Evolutionary conservation across 257 asterid species (phyloP), one percentile per base, ranked within the genome.

Genomic region (Solanum tarapatanum): DNA sequence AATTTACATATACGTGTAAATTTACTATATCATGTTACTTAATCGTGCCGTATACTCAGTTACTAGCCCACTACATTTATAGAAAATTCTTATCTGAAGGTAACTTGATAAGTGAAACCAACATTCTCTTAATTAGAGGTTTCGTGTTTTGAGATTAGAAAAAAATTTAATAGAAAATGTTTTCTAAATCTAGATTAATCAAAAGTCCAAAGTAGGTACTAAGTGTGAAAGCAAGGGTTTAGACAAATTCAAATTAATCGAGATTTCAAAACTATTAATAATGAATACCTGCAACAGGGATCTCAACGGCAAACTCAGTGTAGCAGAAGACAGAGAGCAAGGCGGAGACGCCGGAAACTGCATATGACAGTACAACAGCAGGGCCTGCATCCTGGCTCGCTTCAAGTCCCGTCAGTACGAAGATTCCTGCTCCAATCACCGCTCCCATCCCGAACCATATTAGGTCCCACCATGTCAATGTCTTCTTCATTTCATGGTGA

Each of bases 361-460:
- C 95, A 64, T 91, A 94, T 0, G 98, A 94, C 1, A 95, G 88
- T n/a, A 95, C 96, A 26, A 95, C 96, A 6, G 98, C 96, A 1
- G 98, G 97, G 17, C 98, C 98, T 3, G 96, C 97, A 4, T 37
- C 82, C 0, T 84, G 17, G 7, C 30, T 83, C 0, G 97, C 98
- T 91, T 93, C 98, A 9, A 84, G 90, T 2, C 98, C 98, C 6
- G 98, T 95, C 33, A 94, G 92, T 26, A 95, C 98, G 86, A 95
- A 95, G 45, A 95, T 94, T 1, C 98, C 98, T 30, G 98, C 98
- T 1, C 98, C 98, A 48, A 96, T 93, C 58, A 96, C 98, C 5
- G 98, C 97, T 2, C 98, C 98, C 97, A 96, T 92, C 1, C 98
- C 98, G 45, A 96, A 96, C 98, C 98, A 94, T 74, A 96, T 93